phyloP scores from a whole-genome alignment of 352 stramenopile genomes.

The Globisporangium emineosum region DNA sequence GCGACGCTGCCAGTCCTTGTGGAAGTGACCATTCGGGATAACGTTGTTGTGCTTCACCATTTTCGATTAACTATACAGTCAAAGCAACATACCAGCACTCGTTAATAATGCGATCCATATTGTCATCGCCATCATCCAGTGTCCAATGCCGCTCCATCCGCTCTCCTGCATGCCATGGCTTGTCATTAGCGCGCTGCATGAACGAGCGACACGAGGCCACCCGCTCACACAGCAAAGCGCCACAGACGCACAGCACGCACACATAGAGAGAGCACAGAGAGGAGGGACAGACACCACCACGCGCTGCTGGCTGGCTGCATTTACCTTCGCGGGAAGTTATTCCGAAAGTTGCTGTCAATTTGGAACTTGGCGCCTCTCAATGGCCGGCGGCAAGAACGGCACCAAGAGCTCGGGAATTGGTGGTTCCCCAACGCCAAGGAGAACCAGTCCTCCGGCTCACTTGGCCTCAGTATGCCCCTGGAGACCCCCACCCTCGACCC shows the following conservation, averaged over 20 bases:
- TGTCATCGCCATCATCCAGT: not conserved
- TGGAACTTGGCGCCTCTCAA: slow-evolving; percentile 76
- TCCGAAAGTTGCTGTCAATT: slow-evolving; percentile 89
- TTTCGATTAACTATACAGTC: slow-evolving; percentile 58
- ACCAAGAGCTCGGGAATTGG: slow-evolving; percentile 51
- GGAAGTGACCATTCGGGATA: slow-evolving; percentile 99
- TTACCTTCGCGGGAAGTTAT: slow-evolving; percentile 74
- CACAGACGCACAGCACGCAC: not conserved
- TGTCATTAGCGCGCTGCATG: not conserved
- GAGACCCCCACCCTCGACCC: slow-evolving; percentile 23
- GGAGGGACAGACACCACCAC: not conserved
- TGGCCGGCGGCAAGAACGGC: slow-evolving; percentile 22
- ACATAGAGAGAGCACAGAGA: slow-evolving; percentile 6
- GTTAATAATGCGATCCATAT: slow-evolving; percentile 8
- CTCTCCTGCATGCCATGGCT: not conserved
- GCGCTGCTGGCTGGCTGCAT: slow-evolving; percentile 9
- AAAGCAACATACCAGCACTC: not conserved
- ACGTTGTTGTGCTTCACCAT: slow-evolving; percentile 99
- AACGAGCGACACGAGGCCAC: not conserved
- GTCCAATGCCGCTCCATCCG: not conserved
- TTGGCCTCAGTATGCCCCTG: slow-evolving; percentile 53
- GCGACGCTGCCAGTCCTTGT: slow-evolving; percentile 99
- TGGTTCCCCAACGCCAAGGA: slow-evolving; percentile 78
- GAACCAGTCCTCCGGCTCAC: slow-evolving; percentile 65
- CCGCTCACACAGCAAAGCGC: not conserved